Base-by-base conservation (phyloP, 2,329 filamentous ascomycete species). In the Aspergillus candidus region DNA sequence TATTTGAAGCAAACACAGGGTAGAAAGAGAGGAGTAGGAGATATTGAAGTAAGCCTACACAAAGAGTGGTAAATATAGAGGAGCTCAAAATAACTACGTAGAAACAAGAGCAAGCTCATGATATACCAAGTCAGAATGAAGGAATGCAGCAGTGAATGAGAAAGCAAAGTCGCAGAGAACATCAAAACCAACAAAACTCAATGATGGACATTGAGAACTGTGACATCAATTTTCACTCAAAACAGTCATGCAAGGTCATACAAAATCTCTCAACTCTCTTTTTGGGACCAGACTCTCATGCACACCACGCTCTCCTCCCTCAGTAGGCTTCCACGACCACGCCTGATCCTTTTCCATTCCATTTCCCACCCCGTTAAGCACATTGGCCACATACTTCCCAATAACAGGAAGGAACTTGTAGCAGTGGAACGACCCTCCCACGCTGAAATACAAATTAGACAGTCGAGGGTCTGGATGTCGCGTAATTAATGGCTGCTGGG, bases 401-500 rank as follows among this genome's bases (percentile, higher is more conserved):
- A 82, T 76, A 17, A 75, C 76, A 1, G 80, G 80, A 18, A 84
- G 65, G 55, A 86, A 82, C 59, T 84, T 83, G 73, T 76, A 83
- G 27, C 76, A 75, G 56, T 84, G 80, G 50, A 83, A 81, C 11
- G 78, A 82, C 1, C 81, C 80, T 11, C 77, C 80, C 0, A 76
- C 77, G 0, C 80, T 80, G 17, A 85, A 59, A 59, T 76, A 82
- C 11, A 84, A 61, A 46, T 77, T 78, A 38, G 59, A 58, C 56
- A 75, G 52, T 8, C 70, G 62, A 5, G 70, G 61, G 48, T 78
- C 70, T 2, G 77, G 73, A 56, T 76, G 72, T 27, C 50, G 60
- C 6, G 73, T 72, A 53, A 84, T 75, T 41, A 84, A 67, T 53
- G 80, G 80, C 56, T 83, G 79, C 59, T 83, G 78, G 7, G 74